Conservation (phyloP, 2,329 filamentous ascomycete genomes). For the Macroventuria anomochaeta region DNA sequence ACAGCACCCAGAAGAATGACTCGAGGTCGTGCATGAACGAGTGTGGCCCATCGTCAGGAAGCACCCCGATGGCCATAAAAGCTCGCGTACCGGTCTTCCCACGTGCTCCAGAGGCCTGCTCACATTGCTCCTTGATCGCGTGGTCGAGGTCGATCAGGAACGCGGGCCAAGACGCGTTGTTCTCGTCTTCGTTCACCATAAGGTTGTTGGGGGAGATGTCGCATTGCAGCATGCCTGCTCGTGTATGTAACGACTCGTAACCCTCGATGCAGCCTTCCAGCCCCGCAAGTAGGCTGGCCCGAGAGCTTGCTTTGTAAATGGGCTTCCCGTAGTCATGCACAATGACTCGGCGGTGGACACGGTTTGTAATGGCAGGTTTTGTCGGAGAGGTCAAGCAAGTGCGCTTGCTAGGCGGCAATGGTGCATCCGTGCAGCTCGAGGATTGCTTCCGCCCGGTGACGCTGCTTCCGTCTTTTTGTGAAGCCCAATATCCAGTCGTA, state of each 20-base stretch:
- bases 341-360: slow-evolving; percentile 53
- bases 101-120: no score
- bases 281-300: slow-evolving; percentile 20
- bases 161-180: slow-evolving; percentile 48
- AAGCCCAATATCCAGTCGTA: background rate
- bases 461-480: background rate
- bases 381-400: slow-evolving; percentile 22
- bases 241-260: slow-evolving; percentile 39
- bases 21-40: slow-evolving; percentile 58
- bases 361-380: slow-evolving; percentile 37
- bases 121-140: background rate
- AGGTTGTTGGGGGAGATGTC: no score
- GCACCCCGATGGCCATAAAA: slow-evolving; percentile 57
- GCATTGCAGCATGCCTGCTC: slow-evolving; percentile 51
- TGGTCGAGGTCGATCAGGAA: no score
- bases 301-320: no score
- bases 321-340: slow-evolving; percentile 52
- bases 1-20: slow-evolving; percentile 59
- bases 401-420: slow-evolving; percentile 27
- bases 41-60: slow-evolving; percentile 51
- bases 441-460: slow-evolving; percentile 16
- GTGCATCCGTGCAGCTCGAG: slow-evolving; percentile 19
- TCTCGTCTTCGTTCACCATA: slow-evolving; percentile 55
- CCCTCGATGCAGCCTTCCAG: slow-evolving; percentile 50
- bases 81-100: slow-evolving; percentile 55